A percentile compares a stretch with the other conserved stretches of the same genome.
phyloP scores from a whole-genome alignment of 257 asterid genomes.

The Solanum ossicruentum region DNA sequence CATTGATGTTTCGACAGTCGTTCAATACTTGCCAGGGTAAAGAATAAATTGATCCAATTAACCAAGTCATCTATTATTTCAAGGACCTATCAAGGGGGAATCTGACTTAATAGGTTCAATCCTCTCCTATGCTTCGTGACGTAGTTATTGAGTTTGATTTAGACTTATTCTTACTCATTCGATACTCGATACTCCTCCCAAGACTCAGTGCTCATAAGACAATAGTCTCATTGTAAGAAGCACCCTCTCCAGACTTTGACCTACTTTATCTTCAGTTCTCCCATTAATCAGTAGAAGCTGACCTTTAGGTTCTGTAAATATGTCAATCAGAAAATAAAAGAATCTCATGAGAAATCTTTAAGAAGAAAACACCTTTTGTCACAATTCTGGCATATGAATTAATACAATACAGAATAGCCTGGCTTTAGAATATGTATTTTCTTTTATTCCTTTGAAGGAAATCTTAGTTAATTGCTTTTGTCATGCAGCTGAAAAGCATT shows the following conservation, averaged over 20 bases:
- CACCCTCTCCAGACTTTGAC: constrained; percentile 84
- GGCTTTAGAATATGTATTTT: neutral
- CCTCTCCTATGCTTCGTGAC: too few relatives aligned
- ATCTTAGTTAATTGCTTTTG: neutral
- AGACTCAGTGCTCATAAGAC: too few relatives aligned
- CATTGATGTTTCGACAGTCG: too few relatives aligned
- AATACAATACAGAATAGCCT: neutral
- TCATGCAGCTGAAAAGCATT: neutral
- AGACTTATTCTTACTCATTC: too few relatives aligned
- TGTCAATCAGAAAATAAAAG: neutral
- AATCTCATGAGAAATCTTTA: constrained; percentile 3
- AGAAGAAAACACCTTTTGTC: neutral
- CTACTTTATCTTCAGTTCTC: constrained; percentile 87
- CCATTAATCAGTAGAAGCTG: constrained; percentile 93
- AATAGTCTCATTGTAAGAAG: constrained; percentile 93
- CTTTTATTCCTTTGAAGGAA: neutral
- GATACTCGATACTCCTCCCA: too few relatives aligned
- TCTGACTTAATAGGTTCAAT: too few relatives aligned
- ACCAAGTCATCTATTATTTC: too few relatives aligned
- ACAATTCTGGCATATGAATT: neutral
- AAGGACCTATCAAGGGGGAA: too few relatives aligned
- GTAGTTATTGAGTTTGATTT: too few relatives aligned
- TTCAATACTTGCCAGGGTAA: too few relatives aligned
- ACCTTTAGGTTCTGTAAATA: constrained; percentile 88
- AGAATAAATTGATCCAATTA: too few relatives aligned